A percentile compares a stretch with the other conserved stretches of the same genome.
Evolutionary conservation across 2,329 filamentous ascomycete genomes (phyloP).

Genomic region (Talaromyces sp.): DNA sequence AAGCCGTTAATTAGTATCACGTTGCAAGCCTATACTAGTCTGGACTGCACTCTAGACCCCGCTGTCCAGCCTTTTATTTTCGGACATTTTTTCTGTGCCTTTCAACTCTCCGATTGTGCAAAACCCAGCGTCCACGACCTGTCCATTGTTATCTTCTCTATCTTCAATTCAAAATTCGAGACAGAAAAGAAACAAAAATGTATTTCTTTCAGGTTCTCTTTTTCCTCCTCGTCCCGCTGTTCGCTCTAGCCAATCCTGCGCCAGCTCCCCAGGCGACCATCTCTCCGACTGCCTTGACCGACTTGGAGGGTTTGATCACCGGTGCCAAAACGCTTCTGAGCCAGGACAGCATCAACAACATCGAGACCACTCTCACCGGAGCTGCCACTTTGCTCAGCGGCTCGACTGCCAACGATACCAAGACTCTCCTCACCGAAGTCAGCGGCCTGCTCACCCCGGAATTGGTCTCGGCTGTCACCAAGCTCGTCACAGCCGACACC

Average conservation of each 20-base stretch:
- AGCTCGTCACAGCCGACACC: slow-evolving; percentile 19
- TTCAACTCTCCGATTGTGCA: background rate
- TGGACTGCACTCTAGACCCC: slow-evolving; percentile 2
- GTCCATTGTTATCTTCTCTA: background rate
- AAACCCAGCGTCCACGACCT: background rate
- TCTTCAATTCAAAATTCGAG: background rate
- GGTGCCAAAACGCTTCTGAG: slow-evolving; percentile 23
- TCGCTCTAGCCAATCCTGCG: slow-evolving; percentile 6
- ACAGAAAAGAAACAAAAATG: slow-evolving; percentile 1
- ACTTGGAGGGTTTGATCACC: slow-evolving; percentile 20
- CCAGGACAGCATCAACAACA: slow-evolving; percentile 13
- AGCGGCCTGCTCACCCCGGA: slow-evolving; percentile 19
- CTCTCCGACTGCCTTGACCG: slow-evolving; percentile 13
- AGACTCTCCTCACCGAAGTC: slow-evolving; percentile 23
- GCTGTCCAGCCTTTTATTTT: slow-evolving; percentile 5
- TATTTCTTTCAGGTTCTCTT: slow-evolving; percentile 1
- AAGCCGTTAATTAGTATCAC: background rate
- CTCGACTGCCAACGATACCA: slow-evolving; percentile 22
- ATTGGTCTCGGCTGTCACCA: slow-evolving; percentile 19
- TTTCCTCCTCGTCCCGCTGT: slow-evolving; percentile 4
- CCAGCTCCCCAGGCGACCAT: slow-evolving; percentile 10
- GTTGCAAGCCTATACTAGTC: background rate
- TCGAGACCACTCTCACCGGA: slow-evolving; percentile 10
- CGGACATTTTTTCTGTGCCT: background rate
- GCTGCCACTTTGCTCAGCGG: slow-evolving; percentile 18